Percentiles rank a stretch among this genome's conserved stretches.
Conservation (phyloP, 78 protist species). For the Isochrysis galbana region DNA sequence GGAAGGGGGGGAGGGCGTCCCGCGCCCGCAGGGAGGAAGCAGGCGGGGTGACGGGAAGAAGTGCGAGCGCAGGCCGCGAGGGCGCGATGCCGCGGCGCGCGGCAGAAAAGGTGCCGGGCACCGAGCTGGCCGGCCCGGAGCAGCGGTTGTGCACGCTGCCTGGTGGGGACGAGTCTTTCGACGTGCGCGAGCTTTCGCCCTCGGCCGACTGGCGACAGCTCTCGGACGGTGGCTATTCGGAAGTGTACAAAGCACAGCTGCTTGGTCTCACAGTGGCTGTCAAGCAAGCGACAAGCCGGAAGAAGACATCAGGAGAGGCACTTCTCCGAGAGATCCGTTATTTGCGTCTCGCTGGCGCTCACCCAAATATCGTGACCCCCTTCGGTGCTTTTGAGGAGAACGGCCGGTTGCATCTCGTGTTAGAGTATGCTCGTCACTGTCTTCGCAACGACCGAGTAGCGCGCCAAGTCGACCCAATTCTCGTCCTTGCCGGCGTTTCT, state of each 20-base stretch:
- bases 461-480: not conserved
- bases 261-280: not conserved
- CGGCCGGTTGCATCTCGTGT: not conserved
- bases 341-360: not conserved
- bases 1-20: too few relatives aligned
- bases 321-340: conserved; percentile 2
- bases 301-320: conserved; percentile 11
- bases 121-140: too few relatives aligned
- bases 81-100: too few relatives aligned
- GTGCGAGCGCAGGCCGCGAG: too few relatives aligned
- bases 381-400: not conserved
- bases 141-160: too few relatives aligned
- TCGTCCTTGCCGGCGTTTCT: not conserved
- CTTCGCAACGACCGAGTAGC: conserved; percentile 23
- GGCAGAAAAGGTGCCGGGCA: too few relatives aligned
- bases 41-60: too few relatives aligned
- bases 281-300: conserved; percentile 2
- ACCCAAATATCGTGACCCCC: not conserved
- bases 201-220: not conserved
- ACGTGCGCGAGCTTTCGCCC: not conserved
- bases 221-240: conserved; percentile 7
- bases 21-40: too few relatives aligned
- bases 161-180: not conserved
- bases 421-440: conserved; percentile 2
- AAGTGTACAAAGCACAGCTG: conserved; percentile 3